Conservation (phyloP, 768 basidiomycete species). For the Suillus plorans region DNA sequence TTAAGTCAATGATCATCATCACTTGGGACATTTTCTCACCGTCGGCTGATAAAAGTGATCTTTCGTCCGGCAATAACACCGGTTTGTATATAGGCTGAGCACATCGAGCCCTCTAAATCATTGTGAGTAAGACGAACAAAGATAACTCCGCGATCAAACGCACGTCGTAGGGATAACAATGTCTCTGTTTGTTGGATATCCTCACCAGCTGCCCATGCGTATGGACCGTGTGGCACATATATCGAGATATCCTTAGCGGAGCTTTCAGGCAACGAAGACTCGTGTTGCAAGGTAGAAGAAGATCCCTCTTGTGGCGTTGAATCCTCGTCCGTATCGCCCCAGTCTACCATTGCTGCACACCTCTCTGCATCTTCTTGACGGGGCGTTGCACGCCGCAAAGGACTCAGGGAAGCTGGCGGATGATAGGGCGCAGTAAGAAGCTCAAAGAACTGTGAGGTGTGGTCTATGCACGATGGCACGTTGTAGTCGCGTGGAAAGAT, state of each 20-base stretch:
- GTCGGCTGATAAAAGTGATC: constrained; percentile 37
- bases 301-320: background rate
- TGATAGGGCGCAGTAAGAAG: constrained; percentile 27
- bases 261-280: constrained; percentile 7
- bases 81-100: constrained; percentile 36
- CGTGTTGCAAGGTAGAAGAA: background rate
- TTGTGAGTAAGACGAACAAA: background rate
- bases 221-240: constrained; percentile 32
- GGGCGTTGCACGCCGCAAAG: constrained; percentile 16
- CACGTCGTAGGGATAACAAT: constrained; percentile 27
- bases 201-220: constrained; percentile 30
- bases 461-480: constrained; percentile 21
- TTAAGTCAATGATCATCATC: background rate
- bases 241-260: constrained; percentile 20
- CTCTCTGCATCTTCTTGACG: constrained; percentile 19
- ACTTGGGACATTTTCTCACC: constrained; percentile 22
- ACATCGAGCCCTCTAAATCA: constrained; percentile 36
- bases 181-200: constrained; percentile 26
- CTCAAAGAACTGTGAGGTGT: constrained; percentile 29
- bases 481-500: constrained; percentile 10
- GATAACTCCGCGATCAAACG: constrained; percentile 2
- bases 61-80: constrained; percentile 27
- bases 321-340: constrained; percentile 15
- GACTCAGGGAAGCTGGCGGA: constrained; percentile 6
- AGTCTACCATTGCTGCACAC: constrained; percentile 29